A percentile compares a stretch with the other conserved stretches of the same genome.
These are phyloP conservation scores for Solanum pinnatisectum DNA, from an alignment of 257 asterid genomes.

Conservation along the genomic window DNA sequence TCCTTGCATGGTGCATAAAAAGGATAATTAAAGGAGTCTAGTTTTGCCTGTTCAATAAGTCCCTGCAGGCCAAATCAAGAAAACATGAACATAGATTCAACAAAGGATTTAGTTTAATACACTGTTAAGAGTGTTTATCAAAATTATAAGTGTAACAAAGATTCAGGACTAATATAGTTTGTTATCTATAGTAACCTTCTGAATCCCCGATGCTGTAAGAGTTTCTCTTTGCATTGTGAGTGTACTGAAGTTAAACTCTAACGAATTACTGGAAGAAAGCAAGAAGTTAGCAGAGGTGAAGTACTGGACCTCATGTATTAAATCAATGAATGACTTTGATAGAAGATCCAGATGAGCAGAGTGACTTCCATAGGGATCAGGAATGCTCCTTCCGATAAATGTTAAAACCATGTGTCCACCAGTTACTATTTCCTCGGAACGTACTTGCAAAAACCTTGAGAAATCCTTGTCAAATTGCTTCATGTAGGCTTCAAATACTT, in stretches of 20 bases:
- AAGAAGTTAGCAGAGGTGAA: not conserved
- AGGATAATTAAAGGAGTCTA: constrained; percentile 10
- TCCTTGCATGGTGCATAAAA: not conserved
- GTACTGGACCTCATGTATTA: not conserved
- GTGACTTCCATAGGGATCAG: not conserved
- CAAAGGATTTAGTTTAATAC: not conserved
- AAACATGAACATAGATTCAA: not conserved
- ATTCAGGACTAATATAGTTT: not conserved
- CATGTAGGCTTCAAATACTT: constrained; percentile 18
- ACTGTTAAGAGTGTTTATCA: not conserved
- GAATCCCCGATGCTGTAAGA: not conserved
- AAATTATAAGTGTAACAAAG: not conserved
- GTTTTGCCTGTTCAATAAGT: not conserved
- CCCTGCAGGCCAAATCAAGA: constrained; percentile 3
- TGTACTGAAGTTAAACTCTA: not conserved
- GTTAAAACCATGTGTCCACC: constrained; percentile 26
- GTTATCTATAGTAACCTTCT: not conserved
- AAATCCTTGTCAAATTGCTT: constrained; percentile 22
- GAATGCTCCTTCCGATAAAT: constrained; percentile 5
- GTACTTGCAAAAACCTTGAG: constrained; percentile 8
- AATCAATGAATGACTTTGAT: constrained; percentile 2
- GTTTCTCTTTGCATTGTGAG: not conserved
- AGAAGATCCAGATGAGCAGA: not conserved
- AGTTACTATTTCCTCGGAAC: constrained; percentile 17
- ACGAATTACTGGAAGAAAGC: not conserved